These are phyloP conservation scores for Telfairia occidentalis DNA, from an alignment of 331 rosid species.

Conservation along the genomic window DNA sequence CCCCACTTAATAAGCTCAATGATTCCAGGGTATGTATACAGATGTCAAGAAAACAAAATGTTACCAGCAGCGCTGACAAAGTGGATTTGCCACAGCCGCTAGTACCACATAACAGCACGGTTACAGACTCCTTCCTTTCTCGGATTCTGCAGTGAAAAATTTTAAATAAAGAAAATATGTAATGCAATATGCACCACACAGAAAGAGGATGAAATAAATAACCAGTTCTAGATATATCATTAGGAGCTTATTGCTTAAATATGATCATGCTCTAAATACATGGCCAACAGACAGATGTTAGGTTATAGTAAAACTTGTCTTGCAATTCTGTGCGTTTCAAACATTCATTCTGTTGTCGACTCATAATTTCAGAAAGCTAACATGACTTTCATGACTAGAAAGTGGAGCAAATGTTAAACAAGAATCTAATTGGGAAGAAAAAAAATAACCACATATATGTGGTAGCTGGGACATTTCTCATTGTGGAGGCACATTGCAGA, in stretches of 20 bases:
- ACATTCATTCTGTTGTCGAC: neutral
- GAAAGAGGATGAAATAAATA: neutral
- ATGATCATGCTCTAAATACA: neutral
- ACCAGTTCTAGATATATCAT: neutral
- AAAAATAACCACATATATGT: neutral
- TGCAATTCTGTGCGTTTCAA: neutral
- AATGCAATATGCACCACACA: neutral
- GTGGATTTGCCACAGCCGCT: conserved; percentile 99
- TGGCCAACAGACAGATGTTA: neutral
- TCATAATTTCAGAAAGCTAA: neutral
- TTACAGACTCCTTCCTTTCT: conserved; percentile 87
- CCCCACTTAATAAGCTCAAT: neutral
- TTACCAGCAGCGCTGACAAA: conserved; percentile 93
- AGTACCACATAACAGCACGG: conserved; percentile 87
- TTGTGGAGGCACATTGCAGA: conserved; percentile 3
- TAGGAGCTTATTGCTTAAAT: neutral
- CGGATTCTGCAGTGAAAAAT: conserved; percentile 47
- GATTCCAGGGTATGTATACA: neutral
- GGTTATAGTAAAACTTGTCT: neutral
- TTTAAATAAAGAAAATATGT: conserved; percentile 13
- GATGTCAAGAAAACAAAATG: conserved; percentile 7
- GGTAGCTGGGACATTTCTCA: neutral
- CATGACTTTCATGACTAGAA: neutral
- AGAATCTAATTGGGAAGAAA: neutral
- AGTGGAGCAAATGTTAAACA: neutral